A percentile compares a stretch with the other conserved stretches of the same genome.
These are phyloP conservation scores for Aspergillus pseudoviridinutans DNA, from an alignment of 2,329 filamentous ascomycete species.

Conservation along the genomic window DNA sequence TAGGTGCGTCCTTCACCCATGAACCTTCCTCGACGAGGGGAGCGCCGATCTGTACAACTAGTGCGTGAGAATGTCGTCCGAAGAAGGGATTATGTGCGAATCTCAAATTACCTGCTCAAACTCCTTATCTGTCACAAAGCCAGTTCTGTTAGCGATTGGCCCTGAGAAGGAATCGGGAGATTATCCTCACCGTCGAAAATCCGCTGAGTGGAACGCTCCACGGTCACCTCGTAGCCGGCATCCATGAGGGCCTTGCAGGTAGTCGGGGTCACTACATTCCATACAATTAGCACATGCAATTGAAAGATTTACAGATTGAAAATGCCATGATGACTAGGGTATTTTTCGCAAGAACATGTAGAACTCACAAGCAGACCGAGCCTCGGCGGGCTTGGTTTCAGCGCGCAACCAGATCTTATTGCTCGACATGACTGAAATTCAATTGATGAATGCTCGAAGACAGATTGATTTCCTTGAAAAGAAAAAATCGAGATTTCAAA, in stretches of 20 bases:
- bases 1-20: constrained; percentile 62
- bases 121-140: constrained; percentile 26
- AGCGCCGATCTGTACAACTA: constrained; percentile 52
- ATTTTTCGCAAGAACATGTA: background rate
- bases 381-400: constrained; percentile 58
- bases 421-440: constrained; percentile 23
- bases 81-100: background rate
- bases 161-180: background rate
- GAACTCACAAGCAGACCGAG: constrained; percentile 47
- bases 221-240: constrained; percentile 64
- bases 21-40: constrained; percentile 62
- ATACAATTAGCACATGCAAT: constrained; percentile 6
- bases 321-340: background rate
- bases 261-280: constrained; percentile 42
- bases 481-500: constrained; percentile 4
- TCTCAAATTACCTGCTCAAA: constrained; percentile 29
- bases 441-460: constrained; percentile 8
- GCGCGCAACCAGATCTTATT: constrained; percentile 54
- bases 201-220: constrained; percentile 64
- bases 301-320: background rate
- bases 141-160: constrained; percentile 7
- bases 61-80: background rate
- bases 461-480: constrained; percentile 4
- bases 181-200: constrained; percentile 49
- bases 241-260: constrained; percentile 61